These are phyloP conservation scores for Neurospora intermedia DNA, from an alignment of 495 filamentous ascomycete species.

Conservation along the genomic window DNA sequence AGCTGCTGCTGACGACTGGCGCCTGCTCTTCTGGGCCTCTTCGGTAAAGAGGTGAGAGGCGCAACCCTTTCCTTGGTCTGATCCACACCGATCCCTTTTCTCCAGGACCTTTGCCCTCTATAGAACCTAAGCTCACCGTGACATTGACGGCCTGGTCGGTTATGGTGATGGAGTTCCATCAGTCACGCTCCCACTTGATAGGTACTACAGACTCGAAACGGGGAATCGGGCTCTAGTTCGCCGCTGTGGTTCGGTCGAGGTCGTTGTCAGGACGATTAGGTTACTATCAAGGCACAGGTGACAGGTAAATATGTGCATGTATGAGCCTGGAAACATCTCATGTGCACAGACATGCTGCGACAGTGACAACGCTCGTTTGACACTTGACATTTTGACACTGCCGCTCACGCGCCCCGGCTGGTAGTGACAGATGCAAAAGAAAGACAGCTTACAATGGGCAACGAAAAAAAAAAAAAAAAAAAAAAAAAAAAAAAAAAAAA, in stretches of 20 bases:
- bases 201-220: not conserved
- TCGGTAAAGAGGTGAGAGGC: too few relatives aligned
- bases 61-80: not conserved
- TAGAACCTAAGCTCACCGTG: too few relatives aligned
- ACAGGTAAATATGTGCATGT: not conserved
- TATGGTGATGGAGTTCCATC: too few relatives aligned
- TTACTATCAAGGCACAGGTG: not conserved
- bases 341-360: not conserved
- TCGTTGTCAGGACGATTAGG: not conserved
- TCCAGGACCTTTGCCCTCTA: not conserved
- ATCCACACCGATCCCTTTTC: not conserved
- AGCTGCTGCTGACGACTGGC: not conserved
- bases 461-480: not conserved
- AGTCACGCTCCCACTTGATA: too few relatives aligned
- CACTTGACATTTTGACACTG: not conserved
- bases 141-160: too few relatives aligned
- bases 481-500: not conserved
- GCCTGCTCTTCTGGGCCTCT: not conserved
- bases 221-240: not conserved
- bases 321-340: not conserved
- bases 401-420: not conserved
- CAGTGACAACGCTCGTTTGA: not conserved
- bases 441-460: not conserved
- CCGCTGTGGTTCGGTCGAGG: not conserved
- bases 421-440: not conserved